Evolutionary conservation across 2,329 filamentous ascomycete genomes (phyloP).

Genomic region (Paramyrothecium roridum): DNA sequence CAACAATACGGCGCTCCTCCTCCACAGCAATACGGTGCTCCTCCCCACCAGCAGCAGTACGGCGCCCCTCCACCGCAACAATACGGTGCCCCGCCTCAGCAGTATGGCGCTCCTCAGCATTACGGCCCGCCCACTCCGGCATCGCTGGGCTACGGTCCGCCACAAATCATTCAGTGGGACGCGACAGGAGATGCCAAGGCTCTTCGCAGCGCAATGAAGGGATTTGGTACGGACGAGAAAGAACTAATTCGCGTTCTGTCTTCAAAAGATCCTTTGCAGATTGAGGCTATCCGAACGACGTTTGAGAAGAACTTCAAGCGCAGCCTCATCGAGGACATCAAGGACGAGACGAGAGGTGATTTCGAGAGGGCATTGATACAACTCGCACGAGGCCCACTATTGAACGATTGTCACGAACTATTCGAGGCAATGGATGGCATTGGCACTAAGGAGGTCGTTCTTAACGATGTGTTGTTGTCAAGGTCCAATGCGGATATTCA

Average conservation of each 20-base stretch:
- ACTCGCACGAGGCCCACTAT: conserved; percentile 73
- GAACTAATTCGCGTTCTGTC: conserved; percentile 67
- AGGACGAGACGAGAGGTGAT: conserved; percentile 72
- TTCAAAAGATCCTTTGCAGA: conserved; percentile 73
- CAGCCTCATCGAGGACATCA: conserved; percentile 70
- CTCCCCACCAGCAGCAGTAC: conserved; percentile 24
- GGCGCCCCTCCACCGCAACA: conserved; percentile 23
- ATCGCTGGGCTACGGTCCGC: conserved; percentile 71
- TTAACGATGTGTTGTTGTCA: conserved; percentile 83
- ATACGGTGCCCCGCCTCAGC: conserved; percentile 34
- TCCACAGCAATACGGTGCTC: conserved; percentile 29
- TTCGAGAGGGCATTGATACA: conserved; percentile 74
- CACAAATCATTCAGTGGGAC: conserved; percentile 68
- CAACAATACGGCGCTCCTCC: conserved; percentile 22
- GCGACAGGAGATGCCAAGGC: conserved; percentile 65
- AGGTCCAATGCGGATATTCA: conserved; percentile 84
- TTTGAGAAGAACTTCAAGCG: conserved; percentile 65
- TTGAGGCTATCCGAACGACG: conserved; percentile 63
- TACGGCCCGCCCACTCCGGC: conserved; percentile 56
- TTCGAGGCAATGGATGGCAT: conserved; percentile 70
- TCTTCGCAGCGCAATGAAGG: conserved; percentile 84
- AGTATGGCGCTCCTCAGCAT: conserved; percentile 36
- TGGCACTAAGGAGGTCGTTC: conserved; percentile 80
- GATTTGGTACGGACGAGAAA: conserved; percentile 85
- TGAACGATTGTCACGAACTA: conserved; percentile 70